These are phyloP conservation scores for Microdochium nivale DNA, from an alignment of 2,329 filamentous ascomycete species.

Conservation along the genomic window DNA sequence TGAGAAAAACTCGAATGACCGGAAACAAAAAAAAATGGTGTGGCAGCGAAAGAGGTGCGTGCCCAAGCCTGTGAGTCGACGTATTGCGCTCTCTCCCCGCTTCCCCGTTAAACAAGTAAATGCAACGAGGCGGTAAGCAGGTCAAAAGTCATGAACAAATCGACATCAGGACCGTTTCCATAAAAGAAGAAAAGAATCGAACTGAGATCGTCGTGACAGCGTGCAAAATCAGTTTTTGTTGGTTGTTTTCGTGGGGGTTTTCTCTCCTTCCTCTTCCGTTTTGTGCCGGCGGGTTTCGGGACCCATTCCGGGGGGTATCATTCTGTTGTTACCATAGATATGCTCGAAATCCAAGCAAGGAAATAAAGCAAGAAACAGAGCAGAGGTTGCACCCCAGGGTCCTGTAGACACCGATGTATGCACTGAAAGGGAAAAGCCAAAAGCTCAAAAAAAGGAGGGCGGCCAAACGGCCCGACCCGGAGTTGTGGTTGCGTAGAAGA, in stretches of 20 bases:
- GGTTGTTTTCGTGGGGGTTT: not conserved
- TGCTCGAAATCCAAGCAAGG: not conserved
- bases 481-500: slow-evolving; percentile 17
- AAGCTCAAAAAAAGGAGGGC: not conserved
- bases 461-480: slow-evolving; percentile 1
- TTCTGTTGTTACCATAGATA: not conserved
- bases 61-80: slow-evolving; percentile 19
- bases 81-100: slow-evolving; percentile 2
- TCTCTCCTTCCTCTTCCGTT: not conserved
- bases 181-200: not conserved
- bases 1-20: slow-evolving; percentile 2
- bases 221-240: not conserved
- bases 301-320: not conserved
- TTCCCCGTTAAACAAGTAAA: slow-evolving; percentile 12
- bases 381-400: not conserved
- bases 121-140: slow-evolving; percentile 11
- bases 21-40: slow-evolving; percentile 20
- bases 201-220: not conserved
- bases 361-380: not conserved
- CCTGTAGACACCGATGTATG: not conserved
- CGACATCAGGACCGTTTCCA: slow-evolving; percentile 12
- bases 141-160: slow-evolving; percentile 15
- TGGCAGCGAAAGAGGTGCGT: slow-evolving; percentile 22
- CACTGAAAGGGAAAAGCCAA: slow-evolving; percentile 11
- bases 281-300: not conserved